Base-by-base conservation (phyloP, 2,329 filamentous ascomycete genomes). In the Hymenoscyphus scutula region DNA sequence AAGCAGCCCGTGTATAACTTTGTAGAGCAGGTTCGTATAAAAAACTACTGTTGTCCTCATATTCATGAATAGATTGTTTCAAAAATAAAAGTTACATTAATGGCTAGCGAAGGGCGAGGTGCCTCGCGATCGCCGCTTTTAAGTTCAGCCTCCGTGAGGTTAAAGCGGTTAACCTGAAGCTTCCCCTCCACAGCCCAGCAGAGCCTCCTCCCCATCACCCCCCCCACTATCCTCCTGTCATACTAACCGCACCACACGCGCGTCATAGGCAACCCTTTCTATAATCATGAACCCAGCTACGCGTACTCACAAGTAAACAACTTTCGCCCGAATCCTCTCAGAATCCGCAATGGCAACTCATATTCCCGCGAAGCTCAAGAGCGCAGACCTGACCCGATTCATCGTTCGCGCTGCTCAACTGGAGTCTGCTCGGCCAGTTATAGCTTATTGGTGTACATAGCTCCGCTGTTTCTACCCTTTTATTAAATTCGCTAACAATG, bases 401-500 rank as follows among this genome's bases (percentile, higher is more conserved):
- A 88, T 93, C 65, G 84, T 88, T 60, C 87, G 94, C 72, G 94
- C 92, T 37, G 84, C 86, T 38, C 94, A 99, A 79, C 84, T 99
- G 56, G 90, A 94, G 75, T 84, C 84, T 63, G 85, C 88, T 73
- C 95, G 94, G 77, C 95, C 95, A 8, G 91, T 95, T 64, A 84
- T 98, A 69, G 84, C 93, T 66, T 99, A 98, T 77, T 98, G 94
- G 92, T 95, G 94, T 96, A 83, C 73, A 89, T 83, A 6, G 41
- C 48, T 56, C 25, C 10, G 55, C 7, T 19, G 38, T 13, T 13
- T 48, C 30, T 23, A 55, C 6, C 19, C 25, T 13, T n/a, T 1
- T 48, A 10, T 7, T 3, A 19, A 19, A 48, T 48, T n/a, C 23
- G 19, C 45, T 48, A 56, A 63, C 55, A 62, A 66, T 70, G 25